Evolutionary conservation across 768 basidiomycete genomes (phyloP).

Genomic region (Steccherinum ochraceum): DNA sequence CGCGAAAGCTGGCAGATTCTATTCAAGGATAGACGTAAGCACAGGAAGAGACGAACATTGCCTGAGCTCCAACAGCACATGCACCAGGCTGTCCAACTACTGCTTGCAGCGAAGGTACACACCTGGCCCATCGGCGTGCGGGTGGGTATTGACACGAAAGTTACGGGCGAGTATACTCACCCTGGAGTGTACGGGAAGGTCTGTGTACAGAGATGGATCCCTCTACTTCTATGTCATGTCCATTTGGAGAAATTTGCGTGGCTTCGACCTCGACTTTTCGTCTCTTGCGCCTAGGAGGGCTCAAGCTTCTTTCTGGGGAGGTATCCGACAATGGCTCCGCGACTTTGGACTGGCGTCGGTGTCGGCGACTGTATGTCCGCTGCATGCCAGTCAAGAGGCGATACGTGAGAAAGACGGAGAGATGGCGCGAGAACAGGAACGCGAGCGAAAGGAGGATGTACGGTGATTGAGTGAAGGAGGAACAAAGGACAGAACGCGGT

Average conservation of each 20-base stretch:
- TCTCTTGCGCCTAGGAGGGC: conserved; percentile 20
- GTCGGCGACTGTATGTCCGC: conserved; percentile 30
- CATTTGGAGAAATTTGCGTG: neutral
- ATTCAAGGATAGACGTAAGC: too few species aligned
- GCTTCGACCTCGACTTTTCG: conserved; percentile 20
- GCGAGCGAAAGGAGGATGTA: too few species aligned
- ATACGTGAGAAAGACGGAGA: too few species aligned
- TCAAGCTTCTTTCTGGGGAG: conserved; percentile 7
- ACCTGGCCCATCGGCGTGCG: neutral
- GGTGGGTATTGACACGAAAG: neutral
- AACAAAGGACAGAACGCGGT: too few species aligned
- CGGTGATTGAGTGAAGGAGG: too few species aligned
- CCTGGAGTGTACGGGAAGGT: too few species aligned
- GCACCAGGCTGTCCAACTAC: neutral
- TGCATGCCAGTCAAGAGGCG: conserved; percentile 27
- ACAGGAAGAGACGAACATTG: too few species aligned
- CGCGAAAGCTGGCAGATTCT: neutral
- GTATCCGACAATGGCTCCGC: conserved; percentile 2
- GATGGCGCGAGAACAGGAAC: too few species aligned
- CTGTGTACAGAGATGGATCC: too few species aligned
- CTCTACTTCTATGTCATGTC: too few species aligned
- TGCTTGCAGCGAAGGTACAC: neutral
- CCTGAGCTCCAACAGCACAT: neutral
- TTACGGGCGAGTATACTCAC: neutral
- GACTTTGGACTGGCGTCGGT: neutral